These are phyloP conservation scores for Abrus pulchellus DNA, from an alignment of 306 rosid species.

Conservation along the genomic window DNA sequence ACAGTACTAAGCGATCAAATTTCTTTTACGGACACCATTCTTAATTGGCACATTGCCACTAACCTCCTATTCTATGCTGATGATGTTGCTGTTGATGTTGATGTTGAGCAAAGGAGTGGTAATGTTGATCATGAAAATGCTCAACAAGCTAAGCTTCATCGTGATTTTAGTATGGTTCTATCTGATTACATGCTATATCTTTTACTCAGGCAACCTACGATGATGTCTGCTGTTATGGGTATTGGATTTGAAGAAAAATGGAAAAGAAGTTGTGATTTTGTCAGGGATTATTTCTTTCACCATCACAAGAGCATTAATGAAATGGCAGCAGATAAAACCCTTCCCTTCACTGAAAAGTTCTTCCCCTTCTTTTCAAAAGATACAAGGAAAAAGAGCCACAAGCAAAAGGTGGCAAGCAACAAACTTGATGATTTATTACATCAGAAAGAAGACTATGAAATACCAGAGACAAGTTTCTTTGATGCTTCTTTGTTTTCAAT, in stretches of 20 bases:
- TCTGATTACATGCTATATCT: conserved; percentile 51
- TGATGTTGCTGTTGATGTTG: background rate
- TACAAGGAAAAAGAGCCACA: too few species aligned
- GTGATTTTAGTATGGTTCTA: conserved; percentile 31
- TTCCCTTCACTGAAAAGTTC: too few species aligned
- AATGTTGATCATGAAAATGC: background rate
- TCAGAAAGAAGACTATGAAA: background rate
- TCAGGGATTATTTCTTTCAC: conserved; percentile 43
- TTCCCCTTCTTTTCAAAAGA: too few species aligned
- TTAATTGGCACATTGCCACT: conserved; percentile 49
- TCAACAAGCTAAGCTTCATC: background rate
- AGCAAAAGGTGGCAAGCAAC: too few species aligned
- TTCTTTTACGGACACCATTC: too few species aligned
- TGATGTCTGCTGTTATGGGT: conserved; percentile 45
- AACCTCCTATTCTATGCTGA: conserved; percentile 15
- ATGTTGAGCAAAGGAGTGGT: background rate
- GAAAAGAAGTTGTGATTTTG: background rate
- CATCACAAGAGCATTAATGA: conserved; percentile 4
- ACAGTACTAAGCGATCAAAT: too few species aligned
- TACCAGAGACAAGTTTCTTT: conserved; percentile 55
- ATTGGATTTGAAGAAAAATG: conserved; percentile 48
- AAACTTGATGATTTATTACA: too few species aligned
- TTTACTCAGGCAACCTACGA: conserved; percentile 35
- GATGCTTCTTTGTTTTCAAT: conserved; percentile 18
- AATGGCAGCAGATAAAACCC: background rate